Percentiles rank a stretch among this genome's conserved stretches.
Evolutionary conservation across 805 yeast species (phyloP).

Genomic region (Wickerhamiella occidentalis): DNA sequence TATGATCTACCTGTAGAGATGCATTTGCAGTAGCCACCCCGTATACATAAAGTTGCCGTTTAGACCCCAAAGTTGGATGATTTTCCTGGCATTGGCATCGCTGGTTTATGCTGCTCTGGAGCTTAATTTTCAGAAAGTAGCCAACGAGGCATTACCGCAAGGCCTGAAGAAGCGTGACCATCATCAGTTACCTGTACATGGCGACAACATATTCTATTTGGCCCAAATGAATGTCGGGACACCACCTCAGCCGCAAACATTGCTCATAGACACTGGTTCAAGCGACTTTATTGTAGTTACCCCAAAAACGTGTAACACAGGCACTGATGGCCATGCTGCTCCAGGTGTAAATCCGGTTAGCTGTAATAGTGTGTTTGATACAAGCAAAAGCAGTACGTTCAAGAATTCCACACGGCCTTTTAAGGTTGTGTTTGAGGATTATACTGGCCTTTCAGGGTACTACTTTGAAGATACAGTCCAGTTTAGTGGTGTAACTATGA

Average conservation of each 20-base stretch:
- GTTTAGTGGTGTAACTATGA: slow-evolving; percentile 38
- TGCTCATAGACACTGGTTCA: slow-evolving; percentile 50
- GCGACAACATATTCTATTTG: slow-evolving; percentile 1
- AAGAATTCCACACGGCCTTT: slow-evolving; percentile 15
- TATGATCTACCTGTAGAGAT: no score
- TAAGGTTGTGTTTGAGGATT: slow-evolving; percentile 31
- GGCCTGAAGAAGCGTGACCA: not conserved
- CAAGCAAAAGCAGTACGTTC: slow-evolving; percentile 24
- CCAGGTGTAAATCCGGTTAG: not conserved
- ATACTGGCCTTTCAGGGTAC: slow-evolving; percentile 38
- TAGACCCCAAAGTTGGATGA: no score
- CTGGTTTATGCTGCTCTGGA: slow-evolving; percentile 2
- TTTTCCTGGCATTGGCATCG: not conserved
- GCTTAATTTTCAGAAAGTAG: not conserved
- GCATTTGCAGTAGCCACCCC: no score
- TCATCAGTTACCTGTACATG: not conserved
- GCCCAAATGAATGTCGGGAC: slow-evolving; percentile 24
- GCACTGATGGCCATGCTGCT: not conserved
- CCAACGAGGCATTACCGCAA: not conserved
- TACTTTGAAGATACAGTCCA: slow-evolving; percentile 39
- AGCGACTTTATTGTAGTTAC: slow-evolving; percentile 55
- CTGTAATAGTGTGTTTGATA: slow-evolving; percentile 18
- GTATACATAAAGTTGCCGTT: no score
- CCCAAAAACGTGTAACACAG: slow-evolving; percentile 26
- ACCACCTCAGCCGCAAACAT: slow-evolving; percentile 38